Evolutionary conservation across 2,329 filamentous ascomycete species (phyloP).

Genomic region (Penicillium sp.): DNA sequence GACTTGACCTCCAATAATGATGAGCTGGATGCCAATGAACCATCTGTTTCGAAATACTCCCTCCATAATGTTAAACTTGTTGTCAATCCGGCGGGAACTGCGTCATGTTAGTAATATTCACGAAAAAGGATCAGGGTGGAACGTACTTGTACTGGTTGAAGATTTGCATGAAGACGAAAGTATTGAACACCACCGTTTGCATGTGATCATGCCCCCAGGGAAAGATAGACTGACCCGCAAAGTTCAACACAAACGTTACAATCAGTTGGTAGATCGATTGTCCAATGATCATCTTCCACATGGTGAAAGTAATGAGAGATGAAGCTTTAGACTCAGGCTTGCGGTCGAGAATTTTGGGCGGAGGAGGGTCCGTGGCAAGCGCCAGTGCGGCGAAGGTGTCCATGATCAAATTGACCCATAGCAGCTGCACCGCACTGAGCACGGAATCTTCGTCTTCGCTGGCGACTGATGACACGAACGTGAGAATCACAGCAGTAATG

Average conservation of each 20-base stretch:
- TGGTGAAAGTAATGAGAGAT: slow-evolving; percentile 43
- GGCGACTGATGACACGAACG: slow-evolving; percentile 59
- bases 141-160: slow-evolving; percentile 46
- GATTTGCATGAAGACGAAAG: slow-evolving; percentile 45
- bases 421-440: slow-evolving; percentile 59
- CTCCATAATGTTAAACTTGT: slow-evolving; percentile 43
- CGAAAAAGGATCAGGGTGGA: too few species aligned
- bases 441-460: slow-evolving; percentile 52
- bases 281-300: slow-evolving; percentile 46
- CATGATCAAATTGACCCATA: slow-evolving; percentile 67
- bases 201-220: slow-evolving; percentile 26
- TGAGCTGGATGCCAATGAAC: slow-evolving; percentile 56
- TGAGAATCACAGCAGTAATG: slow-evolving; percentile 60
- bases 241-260: slow-evolving; percentile 44
- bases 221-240: slow-evolving; percentile 37
- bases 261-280: slow-evolving; percentile 41
- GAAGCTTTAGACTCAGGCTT: slow-evolving; percentile 44
- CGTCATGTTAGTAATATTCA: too few species aligned
- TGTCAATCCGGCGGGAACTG: slow-evolving; percentile 40
- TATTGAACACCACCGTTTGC: slow-evolving; percentile 41
- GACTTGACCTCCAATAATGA: slow-evolving; percentile 65
- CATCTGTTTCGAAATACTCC: slow-evolving; percentile 41
- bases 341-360: slow-evolving; percentile 52
- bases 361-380: slow-evolving; percentile 59
- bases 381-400: slow-evolving; percentile 62